phyloP scores from a whole-genome alignment of 2,329 filamentous ascomycete species.

The Cladophialophora chaetospira region DNA sequence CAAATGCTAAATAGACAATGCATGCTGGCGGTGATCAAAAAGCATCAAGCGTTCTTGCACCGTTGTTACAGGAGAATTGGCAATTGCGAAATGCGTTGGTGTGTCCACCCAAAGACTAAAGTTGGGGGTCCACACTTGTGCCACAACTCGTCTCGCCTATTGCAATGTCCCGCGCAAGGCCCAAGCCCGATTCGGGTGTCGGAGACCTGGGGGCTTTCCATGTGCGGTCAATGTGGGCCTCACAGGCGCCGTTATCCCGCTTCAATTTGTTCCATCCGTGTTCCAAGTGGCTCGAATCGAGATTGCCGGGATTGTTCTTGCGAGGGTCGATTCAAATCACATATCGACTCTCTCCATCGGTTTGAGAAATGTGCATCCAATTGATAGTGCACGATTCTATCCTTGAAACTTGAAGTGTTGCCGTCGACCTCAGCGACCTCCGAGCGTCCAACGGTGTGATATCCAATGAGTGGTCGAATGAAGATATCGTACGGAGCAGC shows the following conservation, averaged over 20 bases:
- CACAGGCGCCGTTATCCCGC: constrained; percentile 13
- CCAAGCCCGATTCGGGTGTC: constrained; percentile 4
- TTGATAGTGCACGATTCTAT: too few relatives aligned
- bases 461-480: too few relatives aligned
- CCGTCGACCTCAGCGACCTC: too few relatives aligned
- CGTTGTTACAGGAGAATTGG: too few relatives aligned
- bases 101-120: background rate
- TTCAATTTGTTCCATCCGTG: constrained; percentile 27
- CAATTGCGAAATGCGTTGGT: background rate
- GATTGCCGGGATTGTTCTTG: constrained; percentile 21
- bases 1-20: too few relatives aligned
- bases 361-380: too few relatives aligned
- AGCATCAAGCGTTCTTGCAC: too few relatives aligned
- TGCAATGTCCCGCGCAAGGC: background rate
- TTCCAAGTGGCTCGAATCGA: constrained; percentile 29
- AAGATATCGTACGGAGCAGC: too few relatives aligned
- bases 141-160: constrained; percentile 15
- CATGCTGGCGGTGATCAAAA: too few relatives aligned
- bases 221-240: constrained; percentile 2
- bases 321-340: constrained; percentile 11
- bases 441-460: too few relatives aligned
- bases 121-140: constrained; percentile 7
- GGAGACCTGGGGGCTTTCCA: background rate
- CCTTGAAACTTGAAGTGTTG: too few relatives aligned
- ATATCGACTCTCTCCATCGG: background rate